Base-by-base conservation (phyloP, 1,284 basidiomycete genomes). In the Irpex lacteus region DNA sequence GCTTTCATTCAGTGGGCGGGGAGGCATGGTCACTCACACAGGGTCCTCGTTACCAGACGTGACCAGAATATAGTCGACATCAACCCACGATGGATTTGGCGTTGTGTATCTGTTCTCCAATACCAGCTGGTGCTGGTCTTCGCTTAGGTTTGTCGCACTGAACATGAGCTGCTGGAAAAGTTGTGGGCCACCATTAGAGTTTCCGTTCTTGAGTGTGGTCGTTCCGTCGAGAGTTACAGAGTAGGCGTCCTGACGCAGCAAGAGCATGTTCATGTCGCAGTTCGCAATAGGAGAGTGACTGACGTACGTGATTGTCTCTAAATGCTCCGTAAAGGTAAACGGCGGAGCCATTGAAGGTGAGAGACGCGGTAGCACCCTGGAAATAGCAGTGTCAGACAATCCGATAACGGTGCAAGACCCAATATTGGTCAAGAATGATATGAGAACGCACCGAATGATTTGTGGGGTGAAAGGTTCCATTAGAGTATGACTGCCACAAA, bases 61-160 rank as follows among this genome's bases (percentile, higher is more conserved):
- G 19, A 65, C 37, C 32, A 56, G 11, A 5, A 63, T 58, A 26
- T 65, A 65, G 36, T 65, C 64, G 1, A 65, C 32, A 21, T 63
- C 64, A 11, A 65, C 44, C 49, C 38, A 65, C 11, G 57, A 19
- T 15, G 37, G 58, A 4, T 4, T 36, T 5, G 56, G 26, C 8
- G 38, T 53, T 32, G 18, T 38, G 26, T 54, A 65, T 38, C 36
- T 19, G 47, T 65, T 65, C 37, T 60, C 26, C 19, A 65, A 15
- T 7, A 56, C 60, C 5, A 65, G 8, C 18, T 63, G 37, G 18
- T 65, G 64, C 21, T 60, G 34, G 9, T 26, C 34, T 2, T 21
- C 5, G 36, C 15, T 26, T 7, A 11, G 32, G 21, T 21, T 11
- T 7, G 26, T 57, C n/a, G 18, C 15, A 21, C 50, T 63, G 59